These are phyloP conservation scores for Boletus sensibilis DNA, from an alignment of 768 basidiomycete genomes.

Conservation along the genomic window DNA sequence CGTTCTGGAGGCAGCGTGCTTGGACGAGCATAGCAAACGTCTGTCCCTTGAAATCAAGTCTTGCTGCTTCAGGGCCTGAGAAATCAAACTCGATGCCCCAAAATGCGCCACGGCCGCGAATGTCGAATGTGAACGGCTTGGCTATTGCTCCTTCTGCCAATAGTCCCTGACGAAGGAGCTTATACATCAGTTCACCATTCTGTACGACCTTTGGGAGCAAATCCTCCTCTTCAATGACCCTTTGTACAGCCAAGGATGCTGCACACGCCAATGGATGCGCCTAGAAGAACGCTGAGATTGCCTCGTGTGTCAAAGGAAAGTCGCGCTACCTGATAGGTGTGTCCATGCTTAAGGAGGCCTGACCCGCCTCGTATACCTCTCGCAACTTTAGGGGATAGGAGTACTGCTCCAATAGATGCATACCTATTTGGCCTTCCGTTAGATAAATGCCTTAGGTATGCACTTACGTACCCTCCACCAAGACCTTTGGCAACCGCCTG, in stretches of 20 bases:
- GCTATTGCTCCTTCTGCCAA: constrained; percentile 53
- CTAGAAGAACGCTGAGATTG: constrained; percentile 34
- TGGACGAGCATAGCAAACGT: constrained; percentile 70
- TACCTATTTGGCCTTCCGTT: constrained; percentile 47
- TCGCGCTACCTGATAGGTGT: constrained; percentile 69
- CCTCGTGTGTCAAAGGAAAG: not conserved
- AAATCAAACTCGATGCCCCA: constrained; percentile 86
- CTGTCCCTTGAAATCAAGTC: constrained; percentile 50
- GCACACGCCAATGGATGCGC: constrained; percentile 75
- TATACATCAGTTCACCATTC: constrained; percentile 61
- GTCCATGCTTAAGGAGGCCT: constrained; percentile 80
- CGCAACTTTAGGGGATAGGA: constrained; percentile 71
- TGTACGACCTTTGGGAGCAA: constrained; percentile 62
- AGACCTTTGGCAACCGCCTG: constrained; percentile 90
- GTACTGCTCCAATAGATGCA: constrained; percentile 77
- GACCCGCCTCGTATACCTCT: constrained; percentile 66
- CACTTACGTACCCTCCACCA: constrained; percentile 69
- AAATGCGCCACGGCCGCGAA: constrained; percentile 82
- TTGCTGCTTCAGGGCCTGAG: constrained; percentile 38
- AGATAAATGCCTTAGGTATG: not conserved
- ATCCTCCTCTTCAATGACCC: constrained; percentile 65
- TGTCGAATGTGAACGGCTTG: constrained; percentile 70
- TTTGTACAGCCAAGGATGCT: constrained; percentile 79
- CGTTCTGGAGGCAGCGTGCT: constrained; percentile 63
- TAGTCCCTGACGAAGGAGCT: constrained; percentile 54